These are phyloP conservation scores for Diaporthe humulicola DNA, from an alignment of 2,329 filamentous ascomycete genomes.

Conservation along the genomic window DNA sequence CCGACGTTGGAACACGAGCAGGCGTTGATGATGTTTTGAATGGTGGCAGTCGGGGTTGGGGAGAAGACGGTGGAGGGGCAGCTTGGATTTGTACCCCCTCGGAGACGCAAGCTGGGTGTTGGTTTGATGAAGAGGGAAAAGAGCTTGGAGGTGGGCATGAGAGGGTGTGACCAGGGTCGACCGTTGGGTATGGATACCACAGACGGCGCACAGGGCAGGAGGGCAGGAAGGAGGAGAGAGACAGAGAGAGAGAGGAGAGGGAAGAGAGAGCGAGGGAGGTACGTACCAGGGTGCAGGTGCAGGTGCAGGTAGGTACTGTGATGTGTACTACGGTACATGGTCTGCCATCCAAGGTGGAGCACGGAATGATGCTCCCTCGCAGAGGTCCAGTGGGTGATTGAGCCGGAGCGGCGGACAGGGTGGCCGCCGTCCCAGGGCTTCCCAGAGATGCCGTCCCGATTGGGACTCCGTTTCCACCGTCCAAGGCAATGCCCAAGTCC, in stretches of 20 bases:
- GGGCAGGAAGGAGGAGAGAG: neutral
- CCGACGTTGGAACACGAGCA: constrained; percentile 16
- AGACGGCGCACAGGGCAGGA: neutral
- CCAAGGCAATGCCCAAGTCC: constrained; percentile 5
- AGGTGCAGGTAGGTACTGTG: neutral
- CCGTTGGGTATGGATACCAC: constrained; percentile 36
- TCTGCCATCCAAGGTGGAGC: constrained; percentile 28
- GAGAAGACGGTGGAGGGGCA: constrained; percentile 39
- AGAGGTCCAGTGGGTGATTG: constrained; percentile 30
- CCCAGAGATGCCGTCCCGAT: constrained; percentile 24
- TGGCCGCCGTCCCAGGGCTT: constrained; percentile 27
- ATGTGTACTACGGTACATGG: neutral
- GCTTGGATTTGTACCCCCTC: constrained; percentile 41
- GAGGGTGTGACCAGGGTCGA: constrained; percentile 36
- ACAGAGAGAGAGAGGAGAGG: neutral
- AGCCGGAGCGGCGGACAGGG: constrained; percentile 31
- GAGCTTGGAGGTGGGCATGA: constrained; percentile 18
- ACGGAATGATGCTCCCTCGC: constrained; percentile 14
- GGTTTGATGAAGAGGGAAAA: constrained; percentile 36
- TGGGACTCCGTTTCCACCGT: constrained; percentile 29
- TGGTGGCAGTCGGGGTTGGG: constrained; percentile 34
- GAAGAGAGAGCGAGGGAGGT: constrained; percentile 9
- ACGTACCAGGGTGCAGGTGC: constrained; percentile 31
- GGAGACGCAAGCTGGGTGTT: constrained; percentile 33
- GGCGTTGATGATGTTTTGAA: constrained; percentile 34